Percentiles rank a stretch among this genome's conserved stretches.
Conservation (phyloP, 352 stramenopile species). For the Pythium aristosporum region DNA sequence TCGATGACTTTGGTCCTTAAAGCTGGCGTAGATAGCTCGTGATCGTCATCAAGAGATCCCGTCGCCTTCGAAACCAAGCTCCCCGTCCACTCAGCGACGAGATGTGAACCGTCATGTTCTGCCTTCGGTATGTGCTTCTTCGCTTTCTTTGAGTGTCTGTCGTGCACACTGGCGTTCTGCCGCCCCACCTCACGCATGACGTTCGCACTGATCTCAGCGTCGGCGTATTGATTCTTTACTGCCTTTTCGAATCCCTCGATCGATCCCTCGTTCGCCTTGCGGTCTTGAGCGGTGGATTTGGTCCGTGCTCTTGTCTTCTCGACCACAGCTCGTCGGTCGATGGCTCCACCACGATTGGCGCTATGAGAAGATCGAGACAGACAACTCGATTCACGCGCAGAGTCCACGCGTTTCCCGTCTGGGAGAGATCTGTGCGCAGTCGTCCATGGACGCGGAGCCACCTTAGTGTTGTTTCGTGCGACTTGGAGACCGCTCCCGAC, state of each 20-base stretch:
- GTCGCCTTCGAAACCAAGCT: not conserved
- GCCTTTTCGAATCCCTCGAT: conserved; percentile 3
- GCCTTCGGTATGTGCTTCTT: conserved; percentile 1
- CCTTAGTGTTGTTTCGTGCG: conserved; percentile 7
- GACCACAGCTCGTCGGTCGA: conserved; percentile 1
- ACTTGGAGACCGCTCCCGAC: conserved; percentile 17
- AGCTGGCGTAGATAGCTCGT: not conserved
- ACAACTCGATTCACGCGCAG: not conserved
- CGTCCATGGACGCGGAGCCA: not conserved
- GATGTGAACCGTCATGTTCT: not conserved
- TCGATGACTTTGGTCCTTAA: not conserved
- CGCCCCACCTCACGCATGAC: conserved; percentile 23
- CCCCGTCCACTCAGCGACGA: not conserved
- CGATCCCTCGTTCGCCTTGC: not conserved
- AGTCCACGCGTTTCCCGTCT: not conserved
- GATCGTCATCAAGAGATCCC: not conserved
- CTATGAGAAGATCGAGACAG: not conserved
- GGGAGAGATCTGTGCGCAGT: not conserved
- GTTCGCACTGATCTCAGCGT: not conserved
- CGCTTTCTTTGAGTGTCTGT: not conserved
- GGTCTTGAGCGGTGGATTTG: not conserved
- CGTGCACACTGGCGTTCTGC: not conserved
- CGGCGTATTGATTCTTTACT: conserved; percentile 2
- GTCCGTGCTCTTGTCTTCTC: conserved; percentile 10
- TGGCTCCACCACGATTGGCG: not conserved